Conservation (phyloP, 768 basidiomycete species). For the Tremella mesenterica region DNA sequence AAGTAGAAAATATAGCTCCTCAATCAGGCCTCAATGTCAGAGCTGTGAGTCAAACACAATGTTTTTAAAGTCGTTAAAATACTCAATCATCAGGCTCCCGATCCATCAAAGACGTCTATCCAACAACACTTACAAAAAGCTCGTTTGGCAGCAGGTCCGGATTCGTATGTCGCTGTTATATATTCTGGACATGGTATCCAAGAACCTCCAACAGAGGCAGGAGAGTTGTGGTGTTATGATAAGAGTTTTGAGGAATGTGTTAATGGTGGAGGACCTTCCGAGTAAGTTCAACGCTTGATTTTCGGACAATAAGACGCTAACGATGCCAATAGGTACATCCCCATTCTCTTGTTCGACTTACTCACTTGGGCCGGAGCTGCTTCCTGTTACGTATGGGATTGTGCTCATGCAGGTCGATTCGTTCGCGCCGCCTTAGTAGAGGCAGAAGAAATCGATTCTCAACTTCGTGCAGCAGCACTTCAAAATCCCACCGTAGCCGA, state of each 20-base stretch:
- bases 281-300: slow-evolving; percentile 14
- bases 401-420: slow-evolving; percentile 32
- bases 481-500: slow-evolving; percentile 22
- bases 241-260: slow-evolving; percentile 31
- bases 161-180: slow-evolving; percentile 29
- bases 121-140: slow-evolving; percentile 32
- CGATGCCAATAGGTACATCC: slow-evolving; percentile 36
- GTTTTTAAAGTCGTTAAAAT: neutral
- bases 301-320: neutral
- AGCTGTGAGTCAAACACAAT: slow-evolving; percentile 5
- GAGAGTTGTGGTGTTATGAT: slow-evolving; percentile 40
- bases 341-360: slow-evolving; percentile 36
- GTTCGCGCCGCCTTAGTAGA: slow-evolving; percentile 27
- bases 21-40: slow-evolving; percentile 5
- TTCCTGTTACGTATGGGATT: slow-evolving; percentile 37
- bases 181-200: slow-evolving; percentile 39
- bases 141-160: slow-evolving; percentile 23
- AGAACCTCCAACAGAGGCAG: slow-evolving; percentile 38
- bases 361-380: slow-evolving; percentile 36
- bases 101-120: slow-evolving; percentile 30
- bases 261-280: slow-evolving; percentile 26
- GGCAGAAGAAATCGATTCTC: slow-evolving; percentile 36
- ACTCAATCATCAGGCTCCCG: slow-evolving; percentile 15
- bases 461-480: slow-evolving; percentile 22
- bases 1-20: slow-evolving; percentile 3